Evolutionary conservation across 2,329 filamentous ascomycete genomes (phyloP).

Genomic region (Scytalidium sp.): DNA sequence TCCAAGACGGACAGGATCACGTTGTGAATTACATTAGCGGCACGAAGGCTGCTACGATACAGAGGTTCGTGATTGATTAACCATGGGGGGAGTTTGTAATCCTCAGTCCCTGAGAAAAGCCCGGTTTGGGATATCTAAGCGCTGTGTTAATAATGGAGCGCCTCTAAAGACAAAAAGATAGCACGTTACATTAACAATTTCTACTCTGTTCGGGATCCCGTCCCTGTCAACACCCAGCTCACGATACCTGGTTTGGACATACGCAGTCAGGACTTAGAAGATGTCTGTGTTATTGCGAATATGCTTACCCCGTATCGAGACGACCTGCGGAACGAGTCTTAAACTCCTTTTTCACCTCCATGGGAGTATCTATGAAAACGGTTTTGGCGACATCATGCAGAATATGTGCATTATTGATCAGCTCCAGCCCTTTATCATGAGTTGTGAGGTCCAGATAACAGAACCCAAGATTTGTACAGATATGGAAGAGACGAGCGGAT

Average conservation of each 20-base stretch:
- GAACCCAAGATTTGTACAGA: constrained; percentile 22
- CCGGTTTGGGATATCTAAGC: background rate
- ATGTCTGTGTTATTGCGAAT: background rate
- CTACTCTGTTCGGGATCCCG: background rate
- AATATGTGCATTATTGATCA: background rate
- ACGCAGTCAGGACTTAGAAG: background rate
- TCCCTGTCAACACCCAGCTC: background rate
- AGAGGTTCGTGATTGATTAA: background rate
- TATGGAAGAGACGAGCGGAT: constrained; percentile 14
- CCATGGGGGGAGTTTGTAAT: background rate
- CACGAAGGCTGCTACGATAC: background rate
- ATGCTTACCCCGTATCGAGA: background rate
- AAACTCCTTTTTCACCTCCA: background rate
- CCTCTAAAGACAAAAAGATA: background rate
- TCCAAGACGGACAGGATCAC: background rate
- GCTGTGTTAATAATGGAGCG: background rate
- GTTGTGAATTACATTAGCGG: background rate
- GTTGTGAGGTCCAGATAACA: constrained; percentile 22
- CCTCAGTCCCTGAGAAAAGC: background rate
- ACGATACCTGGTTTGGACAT: background rate
- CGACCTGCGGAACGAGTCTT: background rate
- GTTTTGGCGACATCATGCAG: background rate
- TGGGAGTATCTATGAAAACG: background rate
- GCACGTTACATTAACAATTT: background rate
- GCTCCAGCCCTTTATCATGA: background rate